Evolutionary conservation across 306 rosid genomes (phyloP), one percentile per base, ranked within the genome.

Genomic region (Vicia villosa): DNA sequence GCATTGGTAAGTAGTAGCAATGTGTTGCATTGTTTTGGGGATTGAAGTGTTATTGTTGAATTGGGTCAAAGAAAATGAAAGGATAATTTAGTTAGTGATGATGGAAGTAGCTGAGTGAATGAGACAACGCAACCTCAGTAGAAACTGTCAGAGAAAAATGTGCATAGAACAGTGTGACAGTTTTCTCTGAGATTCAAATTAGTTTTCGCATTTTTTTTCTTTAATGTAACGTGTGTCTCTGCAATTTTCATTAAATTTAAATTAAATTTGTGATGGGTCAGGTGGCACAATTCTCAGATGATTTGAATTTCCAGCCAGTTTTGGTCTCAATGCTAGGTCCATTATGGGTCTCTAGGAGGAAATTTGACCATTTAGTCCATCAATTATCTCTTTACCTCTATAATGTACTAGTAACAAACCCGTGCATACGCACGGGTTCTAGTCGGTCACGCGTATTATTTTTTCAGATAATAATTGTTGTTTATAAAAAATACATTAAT

Each of bases 91-190:
- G 77, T 73, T 56, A 73, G 50, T 9, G 70, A 34, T 73, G 74
- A 36, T 69, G 50, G 77, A 61, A 77, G 82, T 42, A 42, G 63
- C 61, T 70, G 78, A 21, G 68, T 66, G 77, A 72, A 73, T 47
- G 81, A 45, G 84, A 77, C 62, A 71, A 34, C 63, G 80, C 41
- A 82, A 66, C 68, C 38, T 75, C 15, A 17, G n/a, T 61, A 4
- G 63, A 9, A 34, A 34, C 37, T 56, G 57, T 50, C 57, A 50
- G 57, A 50, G 8, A 20, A 50, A 50, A 17, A 50, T 50, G 57
- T 9, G 57, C 70, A 69, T 12, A 68, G 38, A 41, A 52, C 1
- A 51, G 12, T 65, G 63, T 76, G 86, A 62, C 82, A 61, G 40
- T 60, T 54, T 65, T 54, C 68, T 26, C 57, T 76, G 60, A 15